Conservation (phyloP, 169 alveolate genomes). For the Plasmodium cynomolgi region DNA sequence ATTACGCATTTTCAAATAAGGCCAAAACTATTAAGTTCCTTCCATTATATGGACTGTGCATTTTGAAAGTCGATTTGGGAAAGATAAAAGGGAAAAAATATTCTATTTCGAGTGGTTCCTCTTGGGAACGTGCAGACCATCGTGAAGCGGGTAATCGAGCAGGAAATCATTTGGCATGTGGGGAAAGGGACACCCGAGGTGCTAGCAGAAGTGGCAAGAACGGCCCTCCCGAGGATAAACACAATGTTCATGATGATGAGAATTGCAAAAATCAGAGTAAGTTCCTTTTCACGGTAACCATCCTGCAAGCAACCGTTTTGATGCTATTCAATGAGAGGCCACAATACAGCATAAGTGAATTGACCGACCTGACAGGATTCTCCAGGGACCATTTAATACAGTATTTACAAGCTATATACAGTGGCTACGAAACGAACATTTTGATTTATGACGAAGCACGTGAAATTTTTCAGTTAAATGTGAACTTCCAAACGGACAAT, state of each 20-base stretch:
- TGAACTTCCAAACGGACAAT: slow-evolving; percentile 12
- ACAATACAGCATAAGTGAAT: slow-evolving; percentile 29
- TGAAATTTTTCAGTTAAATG: slow-evolving; percentile 35
- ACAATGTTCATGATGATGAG: neutral
- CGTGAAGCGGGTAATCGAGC: neutral
- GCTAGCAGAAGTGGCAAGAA: neutral
- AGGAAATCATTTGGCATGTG: neutral
- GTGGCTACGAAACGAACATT: slow-evolving; percentile 18
- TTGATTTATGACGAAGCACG: slow-evolving; percentile 43
- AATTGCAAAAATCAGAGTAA: slow-evolving; percentile 2
- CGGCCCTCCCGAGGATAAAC: neutral
- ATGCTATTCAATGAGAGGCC: slow-evolving; percentile 31
- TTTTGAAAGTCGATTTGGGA: slow-evolving; percentile 36
- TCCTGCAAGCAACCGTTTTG: slow-evolving; percentile 31
- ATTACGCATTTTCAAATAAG: slow-evolving; percentile 27
- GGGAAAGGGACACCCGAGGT: neutral
- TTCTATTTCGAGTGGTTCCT: neutral
- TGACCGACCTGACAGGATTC: slow-evolving; percentile 12
- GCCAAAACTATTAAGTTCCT: slow-evolving; percentile 45
- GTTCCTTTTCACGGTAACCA: slow-evolving; percentile 43
- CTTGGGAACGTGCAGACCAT: neutral
- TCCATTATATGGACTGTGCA: slow-evolving; percentile 58
- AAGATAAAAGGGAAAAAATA: neutral
- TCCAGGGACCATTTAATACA: slow-evolving; percentile 32
- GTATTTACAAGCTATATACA: slow-evolving; percentile 33